These are phyloP conservation scores for Chlamydomonas reinhardtii DNA, from an alignment of 163 green algal species.

Conservation along the genomic window DNA sequence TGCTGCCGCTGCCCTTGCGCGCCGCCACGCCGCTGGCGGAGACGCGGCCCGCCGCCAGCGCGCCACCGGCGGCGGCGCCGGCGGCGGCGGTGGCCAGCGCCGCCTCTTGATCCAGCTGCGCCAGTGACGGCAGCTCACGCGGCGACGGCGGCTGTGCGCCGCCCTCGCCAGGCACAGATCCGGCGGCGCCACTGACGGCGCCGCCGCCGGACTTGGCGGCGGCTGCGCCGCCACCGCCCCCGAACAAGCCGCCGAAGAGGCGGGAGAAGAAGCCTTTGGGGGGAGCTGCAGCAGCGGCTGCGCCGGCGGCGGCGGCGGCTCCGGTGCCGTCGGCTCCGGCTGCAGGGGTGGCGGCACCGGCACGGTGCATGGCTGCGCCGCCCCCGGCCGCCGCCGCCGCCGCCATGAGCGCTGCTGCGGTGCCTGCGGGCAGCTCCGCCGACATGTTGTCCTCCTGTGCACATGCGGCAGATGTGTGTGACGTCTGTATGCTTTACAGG, in stretches of 20 bases:
- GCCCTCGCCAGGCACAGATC: neutral
- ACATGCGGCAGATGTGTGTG: too few relatives aligned
- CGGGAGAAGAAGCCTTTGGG: constrained; percentile 16
- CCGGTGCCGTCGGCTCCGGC: neutral
- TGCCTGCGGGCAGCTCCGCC: too few relatives aligned
- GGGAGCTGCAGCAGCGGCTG: neutral
- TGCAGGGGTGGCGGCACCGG: neutral
- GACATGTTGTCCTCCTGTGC: too few relatives aligned
- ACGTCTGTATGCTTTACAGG: too few relatives aligned
- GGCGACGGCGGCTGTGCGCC: too few relatives aligned
- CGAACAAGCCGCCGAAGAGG: constrained; percentile 23
- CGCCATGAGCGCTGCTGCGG: too few relatives aligned
- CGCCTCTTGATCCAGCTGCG: constrained; percentile 17
- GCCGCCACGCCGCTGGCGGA: too few relatives aligned
- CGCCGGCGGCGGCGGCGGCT: neutral
- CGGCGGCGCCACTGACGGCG: neutral
- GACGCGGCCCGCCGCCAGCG: neutral
- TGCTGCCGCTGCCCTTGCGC: neutral
- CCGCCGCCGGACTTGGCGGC: neutral
- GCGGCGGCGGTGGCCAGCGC: neutral
- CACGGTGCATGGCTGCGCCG: too few relatives aligned
- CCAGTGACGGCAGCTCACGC: constrained; percentile 17
- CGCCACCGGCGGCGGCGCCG: neutral
- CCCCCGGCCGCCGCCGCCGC: too few relatives aligned
- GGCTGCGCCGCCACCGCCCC: neutral